Evolutionary conservation across 306 rosid genomes (phyloP), one percentile per base, ranked within the genome.

Genomic region (Lupinus albus): DNA sequence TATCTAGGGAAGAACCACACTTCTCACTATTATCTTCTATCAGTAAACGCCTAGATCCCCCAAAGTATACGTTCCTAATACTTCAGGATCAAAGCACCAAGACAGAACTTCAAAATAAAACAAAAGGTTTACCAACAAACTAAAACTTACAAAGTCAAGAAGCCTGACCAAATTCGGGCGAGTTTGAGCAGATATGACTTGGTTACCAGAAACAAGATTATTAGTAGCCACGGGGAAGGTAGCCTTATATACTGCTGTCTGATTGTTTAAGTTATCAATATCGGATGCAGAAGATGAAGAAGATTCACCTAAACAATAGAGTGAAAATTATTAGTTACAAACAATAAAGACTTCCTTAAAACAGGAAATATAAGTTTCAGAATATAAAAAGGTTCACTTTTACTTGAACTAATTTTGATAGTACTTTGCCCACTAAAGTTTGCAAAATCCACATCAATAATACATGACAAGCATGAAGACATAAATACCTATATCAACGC

Each of bases 221-320:
- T 61, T 74, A 70, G 79, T 59, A 41, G 67, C 84, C 76, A 62
- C 81, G 53, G 77, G 39, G 63, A 81, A 82, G 54, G 79, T 33
- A 67, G 78, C 65, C 85, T 67, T 89, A 75, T 86, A 87, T 14
- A 36, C 62, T 30, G 76, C 71, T 56, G 63, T 78, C 47, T 81
- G 96, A 72, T 79, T 83, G 82, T 80, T 78, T n/a, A 86, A 70
- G 83, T 86, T 84, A 75, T 84, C 96, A 28, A 86, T 75, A 79
- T 89, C 93, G 55, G 93, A 86, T 46, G 90, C 88, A 67, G 96
- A 89, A 73, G 91, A 84, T 53, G 88, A 88, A 65, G 88, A 93
- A 57, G 91, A 86, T 65, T 84, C 93, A 61, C 88, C 96, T 89
- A 76, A 66, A 66, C 48, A 67, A 42, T 51, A 58, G 36, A 70